Conservation (phyloP, 495 filamentous ascomycete species). For the Jackrogersella minutella region DNA sequence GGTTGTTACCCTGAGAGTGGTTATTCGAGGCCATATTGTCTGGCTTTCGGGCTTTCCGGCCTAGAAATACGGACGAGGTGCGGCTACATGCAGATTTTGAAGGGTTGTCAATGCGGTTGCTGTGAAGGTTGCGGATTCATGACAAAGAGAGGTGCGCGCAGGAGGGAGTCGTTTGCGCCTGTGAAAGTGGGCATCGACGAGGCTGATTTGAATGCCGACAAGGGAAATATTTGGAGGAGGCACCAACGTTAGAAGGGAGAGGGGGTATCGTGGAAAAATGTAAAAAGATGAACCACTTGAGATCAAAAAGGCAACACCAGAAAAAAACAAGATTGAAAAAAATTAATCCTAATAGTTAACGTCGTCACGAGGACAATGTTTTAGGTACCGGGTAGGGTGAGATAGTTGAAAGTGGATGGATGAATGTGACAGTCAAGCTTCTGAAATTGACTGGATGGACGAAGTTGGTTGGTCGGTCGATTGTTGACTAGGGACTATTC, state of each 20-base stretch:
- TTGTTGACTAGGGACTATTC: conserved; percentile 28
- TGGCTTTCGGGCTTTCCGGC: conserved; percentile 16
- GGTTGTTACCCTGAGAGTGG: conserved; percentile 30
- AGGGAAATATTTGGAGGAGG: background rate
- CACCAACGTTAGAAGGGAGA: background rate
- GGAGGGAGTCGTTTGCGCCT: conserved; percentile 7
- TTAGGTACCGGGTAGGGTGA: conserved; percentile 32
- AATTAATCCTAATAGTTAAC: conserved; percentile 19
- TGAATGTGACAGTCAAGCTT: conserved; percentile 40
- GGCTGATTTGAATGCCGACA: conserved; percentile 7
- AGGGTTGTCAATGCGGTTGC: conserved; percentile 1
- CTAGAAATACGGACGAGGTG: conserved; percentile 12
- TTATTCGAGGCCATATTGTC: conserved; percentile 36
- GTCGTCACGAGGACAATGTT: conserved; percentile 40
- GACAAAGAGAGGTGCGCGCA: conserved; percentile 28
- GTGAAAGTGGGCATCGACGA: conserved; percentile 22
- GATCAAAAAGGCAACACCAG: too few species aligned
- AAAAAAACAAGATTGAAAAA: conserved; percentile 13
- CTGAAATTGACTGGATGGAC: conserved; percentile 29
- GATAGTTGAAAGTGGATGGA: conserved; percentile 33
- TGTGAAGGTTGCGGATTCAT: conserved; percentile 2
- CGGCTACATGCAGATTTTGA: conserved; percentile 28
- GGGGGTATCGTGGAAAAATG: background rate
- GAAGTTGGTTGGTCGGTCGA: conserved; percentile 27
- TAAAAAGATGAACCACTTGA: too few species aligned